Evolutionary conservation across 2,329 filamentous ascomycete species (phyloP).

Genomic region (Xylariaceae sp.): DNA sequence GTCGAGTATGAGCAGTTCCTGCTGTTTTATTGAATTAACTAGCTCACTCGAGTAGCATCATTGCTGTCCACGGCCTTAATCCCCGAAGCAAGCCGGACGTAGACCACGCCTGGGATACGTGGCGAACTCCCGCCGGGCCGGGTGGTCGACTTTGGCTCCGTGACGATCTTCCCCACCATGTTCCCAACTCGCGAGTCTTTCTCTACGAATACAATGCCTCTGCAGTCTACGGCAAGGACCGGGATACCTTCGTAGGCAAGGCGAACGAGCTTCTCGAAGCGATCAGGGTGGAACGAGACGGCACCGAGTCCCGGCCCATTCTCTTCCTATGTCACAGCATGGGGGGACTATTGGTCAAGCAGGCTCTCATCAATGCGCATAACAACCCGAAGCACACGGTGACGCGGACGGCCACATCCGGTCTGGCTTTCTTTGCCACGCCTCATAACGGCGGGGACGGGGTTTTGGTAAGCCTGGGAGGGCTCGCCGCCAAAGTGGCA

Average conservation of each 20-base stretch:
- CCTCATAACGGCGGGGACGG: conserved; percentile 25
- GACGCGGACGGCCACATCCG: conserved; percentile 19
- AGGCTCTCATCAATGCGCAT: conserved; percentile 27
- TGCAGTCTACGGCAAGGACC: conserved; percentile 17
- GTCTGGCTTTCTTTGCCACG: conserved; percentile 26
- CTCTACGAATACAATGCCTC: conserved; percentile 25
- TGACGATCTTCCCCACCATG: conserved; percentile 21
- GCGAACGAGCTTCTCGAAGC: conserved; percentile 23
- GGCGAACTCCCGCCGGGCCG: conserved; percentile 19
- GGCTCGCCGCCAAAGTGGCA: conserved; percentile 17
- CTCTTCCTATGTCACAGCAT: conserved; percentile 22
- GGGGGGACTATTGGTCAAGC: conserved; percentile 25
- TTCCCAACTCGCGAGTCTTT: conserved; percentile 25
- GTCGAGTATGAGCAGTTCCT: too few species aligned
- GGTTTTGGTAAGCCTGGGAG: conserved; percentile 18
- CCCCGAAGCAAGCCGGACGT: conserved; percentile 18
- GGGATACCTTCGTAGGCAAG: conserved; percentile 20
- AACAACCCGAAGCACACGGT: conserved; percentile 19
- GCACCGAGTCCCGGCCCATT: conserved; percentile 15
- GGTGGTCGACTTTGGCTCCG: conserved; percentile 24
- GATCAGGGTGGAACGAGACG: conserved; percentile 16
- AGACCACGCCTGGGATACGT: conserved; percentile 27
- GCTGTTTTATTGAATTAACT: too few species aligned
- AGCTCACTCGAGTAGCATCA: conserved; percentile 16
- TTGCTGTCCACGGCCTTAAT: conserved; percentile 26